Conservation (phyloP, 2,329 filamentous ascomycete genomes). For the Emergomyces africanus region DNA sequence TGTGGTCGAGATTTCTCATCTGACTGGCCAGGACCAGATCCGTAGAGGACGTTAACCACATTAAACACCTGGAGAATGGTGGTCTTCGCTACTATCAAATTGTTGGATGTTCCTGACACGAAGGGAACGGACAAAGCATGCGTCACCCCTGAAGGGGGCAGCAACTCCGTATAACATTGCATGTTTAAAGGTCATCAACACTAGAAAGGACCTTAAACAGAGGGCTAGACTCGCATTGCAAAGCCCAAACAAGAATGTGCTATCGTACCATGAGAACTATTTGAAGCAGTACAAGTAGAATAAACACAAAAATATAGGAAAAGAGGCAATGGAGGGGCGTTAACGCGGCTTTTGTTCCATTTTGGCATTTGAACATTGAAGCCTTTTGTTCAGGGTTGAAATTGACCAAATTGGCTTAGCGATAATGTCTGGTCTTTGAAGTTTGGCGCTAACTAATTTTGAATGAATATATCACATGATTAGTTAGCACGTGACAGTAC, state of each 20-base stretch:
- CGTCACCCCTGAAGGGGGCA: slow-evolving; percentile 86
- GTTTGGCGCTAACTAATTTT: not conserved
- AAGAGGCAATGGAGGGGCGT: not conserved
- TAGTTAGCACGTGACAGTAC: not conserved
- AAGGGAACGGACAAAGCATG: slow-evolving; percentile 74
- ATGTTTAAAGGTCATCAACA: slow-evolving; percentile 38
- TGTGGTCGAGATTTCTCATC: slow-evolving; percentile 47
- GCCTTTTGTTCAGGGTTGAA: not conserved
- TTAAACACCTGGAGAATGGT: slow-evolving; percentile 88
- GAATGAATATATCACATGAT: not conserved
- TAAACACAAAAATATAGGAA: not conserved
- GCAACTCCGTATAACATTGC: slow-evolving; percentile 97
- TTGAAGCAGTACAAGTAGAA: not conserved
- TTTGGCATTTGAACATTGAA: not conserved
- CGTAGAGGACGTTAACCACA: slow-evolving; percentile 44
- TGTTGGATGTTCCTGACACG: slow-evolving; percentile 59
- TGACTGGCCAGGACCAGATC: slow-evolving; percentile 30
- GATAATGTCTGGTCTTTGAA: not conserved
- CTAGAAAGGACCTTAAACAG: not conserved
- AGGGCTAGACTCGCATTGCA: not conserved
- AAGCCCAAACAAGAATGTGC: not conserved
- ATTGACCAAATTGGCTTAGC: not conserved
- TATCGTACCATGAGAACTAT: not conserved
- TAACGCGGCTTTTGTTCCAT: not conserved
- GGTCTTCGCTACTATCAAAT: slow-evolving; percentile 83